Evolutionary conservation across 257 asterid species (phyloP), one percentile per base, ranked within the genome.

Genomic region (Penstemon davidsonii): DNA sequence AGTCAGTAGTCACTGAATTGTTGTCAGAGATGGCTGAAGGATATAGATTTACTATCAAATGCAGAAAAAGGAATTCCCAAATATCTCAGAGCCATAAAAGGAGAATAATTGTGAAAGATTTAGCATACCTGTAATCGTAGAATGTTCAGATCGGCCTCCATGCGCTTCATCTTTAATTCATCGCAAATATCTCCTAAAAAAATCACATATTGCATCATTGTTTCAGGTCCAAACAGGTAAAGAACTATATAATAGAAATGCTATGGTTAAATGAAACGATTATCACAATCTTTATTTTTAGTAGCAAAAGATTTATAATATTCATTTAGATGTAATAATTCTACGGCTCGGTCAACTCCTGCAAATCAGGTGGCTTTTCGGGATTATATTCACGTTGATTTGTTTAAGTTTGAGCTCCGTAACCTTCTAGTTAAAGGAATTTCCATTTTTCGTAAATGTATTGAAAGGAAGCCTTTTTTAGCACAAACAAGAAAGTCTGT

Each of bases 91-190:
- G 66, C 61, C 50, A 18, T 25, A 41, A 43, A 44, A 67, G 36
- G 69, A 67, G 66, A 38, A 12, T 40, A 7, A 44, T 9, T 46
- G 47, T 10, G 38, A 51, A 54, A 2, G 49, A 67, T 4, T 0
- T 64, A 64, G 63, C 71, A 65, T 73, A 92, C 98, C 96, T 92
- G 98, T 67, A 89, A 69, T 70, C 79, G 79, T 73, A 92, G 80
- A 81, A 89, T 85, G 70, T 82, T 86, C 62, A 85, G 71, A 80
- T 92, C 96, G 47, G 96, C 98, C 64, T 89, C 92, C n/a, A 92
- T 92, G 76, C 96, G 95, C 87, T 81, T 92, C 71, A 83, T 76
- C 79, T 87, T 86, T 70, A 79, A 64, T 66, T 78, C 83, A 45
- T 77, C 86, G 72, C 80, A 88, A 74, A 58, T 66, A 75, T 75